Conservation (phyloP, 805 yeast genomes). For the Metschnikowia shivogae region DNA sequence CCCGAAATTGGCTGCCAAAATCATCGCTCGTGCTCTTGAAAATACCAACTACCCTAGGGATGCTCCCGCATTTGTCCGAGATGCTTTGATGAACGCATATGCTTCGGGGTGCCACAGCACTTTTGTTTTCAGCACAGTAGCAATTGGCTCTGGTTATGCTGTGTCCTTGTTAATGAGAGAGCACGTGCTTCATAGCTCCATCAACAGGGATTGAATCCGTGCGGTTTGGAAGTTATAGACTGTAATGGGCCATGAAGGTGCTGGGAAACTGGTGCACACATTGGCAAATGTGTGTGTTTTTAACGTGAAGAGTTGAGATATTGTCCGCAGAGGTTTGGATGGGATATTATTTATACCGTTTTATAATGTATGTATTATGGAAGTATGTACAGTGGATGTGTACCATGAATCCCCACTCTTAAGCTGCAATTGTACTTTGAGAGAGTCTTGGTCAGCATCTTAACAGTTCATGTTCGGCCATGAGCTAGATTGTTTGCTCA, state of each 20-base stretch:
- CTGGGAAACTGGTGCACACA: too few species aligned
- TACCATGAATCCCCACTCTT: too few species aligned
- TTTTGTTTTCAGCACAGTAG: slow-evolving; percentile 44
- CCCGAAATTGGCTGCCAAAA: slow-evolving; percentile 31
- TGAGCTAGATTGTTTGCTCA: too few species aligned
- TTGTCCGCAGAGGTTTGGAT: too few species aligned
- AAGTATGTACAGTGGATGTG: too few species aligned
- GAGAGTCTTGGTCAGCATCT: too few species aligned
- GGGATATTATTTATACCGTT: too few species aligned
- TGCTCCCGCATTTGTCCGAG: slow-evolving; percentile 52
- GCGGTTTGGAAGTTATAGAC: neutral
- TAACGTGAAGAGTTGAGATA: too few species aligned
- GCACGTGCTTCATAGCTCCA: slow-evolving; percentile 50
- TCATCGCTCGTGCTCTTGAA: slow-evolving; percentile 52
- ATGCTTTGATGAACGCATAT: slow-evolving; percentile 49
- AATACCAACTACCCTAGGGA: slow-evolving; percentile 49
- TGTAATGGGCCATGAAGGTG: neutral
- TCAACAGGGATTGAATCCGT: slow-evolving; percentile 34
- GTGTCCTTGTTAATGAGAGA: slow-evolving; percentile 51
- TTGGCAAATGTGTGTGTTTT: too few species aligned
- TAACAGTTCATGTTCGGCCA: too few species aligned
- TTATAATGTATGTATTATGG: too few species aligned
- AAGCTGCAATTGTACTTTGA: too few species aligned
- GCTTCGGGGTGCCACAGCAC: slow-evolving; percentile 50
- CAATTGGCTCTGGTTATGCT: slow-evolving; percentile 38